A percentile compares a stretch with the other conserved stretches of the same genome.
Conservation (phyloP, 208 protist genomes). For the Vickermania ingenoplastis region DNA sequence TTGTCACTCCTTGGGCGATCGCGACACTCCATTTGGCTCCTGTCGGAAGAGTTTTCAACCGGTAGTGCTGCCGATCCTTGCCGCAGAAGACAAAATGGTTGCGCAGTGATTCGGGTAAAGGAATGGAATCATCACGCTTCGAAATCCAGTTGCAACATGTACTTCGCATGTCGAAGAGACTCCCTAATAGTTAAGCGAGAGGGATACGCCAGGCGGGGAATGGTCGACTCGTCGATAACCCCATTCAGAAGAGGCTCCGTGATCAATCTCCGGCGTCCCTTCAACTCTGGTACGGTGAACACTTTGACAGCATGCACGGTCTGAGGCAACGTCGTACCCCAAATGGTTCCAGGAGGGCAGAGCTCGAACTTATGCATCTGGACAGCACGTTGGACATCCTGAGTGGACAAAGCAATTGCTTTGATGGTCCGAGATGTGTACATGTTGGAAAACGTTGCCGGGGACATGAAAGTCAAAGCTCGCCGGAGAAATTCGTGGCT, state of each 20-base stretch:
- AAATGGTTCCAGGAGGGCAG: not conserved
- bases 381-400: not conserved
- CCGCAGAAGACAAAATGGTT: slow-evolving; percentile 1
- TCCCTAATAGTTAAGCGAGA: not conserved
- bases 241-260: slow-evolving; percentile 1
- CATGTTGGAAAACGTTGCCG: not conserved
- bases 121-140: slow-evolving; percentile 2
- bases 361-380: not conserved
- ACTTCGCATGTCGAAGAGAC: not conserved
- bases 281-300: slow-evolving; percentile 2
- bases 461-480: not conserved
- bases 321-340: not conserved
- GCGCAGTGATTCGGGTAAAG: not conserved
- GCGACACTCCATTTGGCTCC: slow-evolving; percentile 4
- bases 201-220: not conserved
- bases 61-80: not conserved
- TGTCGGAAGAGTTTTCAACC: not conserved
- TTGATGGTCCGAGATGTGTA: not conserved
- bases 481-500: not conserved
- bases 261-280: not conserved
- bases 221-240: not conserved
- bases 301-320: not conserved
- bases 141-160: slow-evolving; percentile 2
- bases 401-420: not conserved
- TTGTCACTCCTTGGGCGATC: not conserved